These are phyloP conservation scores for Akanthomyces lecanii DNA, from an alignment of 2,329 filamentous ascomycete genomes.

Conservation along the genomic window DNA sequence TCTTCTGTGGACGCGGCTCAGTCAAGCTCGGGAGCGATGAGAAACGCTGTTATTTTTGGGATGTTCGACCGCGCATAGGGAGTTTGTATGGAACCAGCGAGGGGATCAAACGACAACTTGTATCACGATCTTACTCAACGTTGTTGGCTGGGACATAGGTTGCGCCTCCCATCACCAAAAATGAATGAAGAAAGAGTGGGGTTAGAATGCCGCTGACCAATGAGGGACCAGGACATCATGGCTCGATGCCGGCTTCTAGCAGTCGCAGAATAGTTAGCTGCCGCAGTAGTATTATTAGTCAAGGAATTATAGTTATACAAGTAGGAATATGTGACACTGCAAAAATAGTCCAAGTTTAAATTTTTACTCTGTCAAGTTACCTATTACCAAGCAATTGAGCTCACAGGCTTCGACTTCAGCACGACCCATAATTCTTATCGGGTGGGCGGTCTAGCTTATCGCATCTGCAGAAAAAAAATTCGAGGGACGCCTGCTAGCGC, in stretches of 20 bases:
- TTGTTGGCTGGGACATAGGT: not conserved
- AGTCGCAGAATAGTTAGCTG: not conserved
- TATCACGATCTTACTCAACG: not conserved
- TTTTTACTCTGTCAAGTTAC: too few relatives aligned
- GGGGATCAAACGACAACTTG: not conserved
- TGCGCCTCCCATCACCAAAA: too few relatives aligned
- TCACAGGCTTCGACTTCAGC: not conserved
- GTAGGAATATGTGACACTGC: too few relatives aligned
- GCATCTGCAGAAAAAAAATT: slow-evolving; percentile 31
- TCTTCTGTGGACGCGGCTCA: not conserved
- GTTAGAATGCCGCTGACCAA: not conserved
- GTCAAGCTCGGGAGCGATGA: not conserved
- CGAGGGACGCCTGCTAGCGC: slow-evolving; percentile 9
- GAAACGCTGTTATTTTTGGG: not conserved
- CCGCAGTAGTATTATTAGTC: not conserved
- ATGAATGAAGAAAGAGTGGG: not conserved
- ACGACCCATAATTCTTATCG: slow-evolving; percentile 20
- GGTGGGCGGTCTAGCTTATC: slow-evolving; percentile 23
- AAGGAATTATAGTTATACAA: not conserved
- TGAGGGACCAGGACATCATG: not conserved
- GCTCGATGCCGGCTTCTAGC: not conserved
- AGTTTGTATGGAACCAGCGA: not conserved
- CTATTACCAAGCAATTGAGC: too few relatives aligned
- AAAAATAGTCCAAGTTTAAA: too few relatives aligned
- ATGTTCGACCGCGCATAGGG: not conserved